Percentiles rank a stretch among this genome's conserved stretches.
Evolutionary conservation across 768 basidiomycete species (phyloP).

Genomic region (Boletus rubescentipes): DNA sequence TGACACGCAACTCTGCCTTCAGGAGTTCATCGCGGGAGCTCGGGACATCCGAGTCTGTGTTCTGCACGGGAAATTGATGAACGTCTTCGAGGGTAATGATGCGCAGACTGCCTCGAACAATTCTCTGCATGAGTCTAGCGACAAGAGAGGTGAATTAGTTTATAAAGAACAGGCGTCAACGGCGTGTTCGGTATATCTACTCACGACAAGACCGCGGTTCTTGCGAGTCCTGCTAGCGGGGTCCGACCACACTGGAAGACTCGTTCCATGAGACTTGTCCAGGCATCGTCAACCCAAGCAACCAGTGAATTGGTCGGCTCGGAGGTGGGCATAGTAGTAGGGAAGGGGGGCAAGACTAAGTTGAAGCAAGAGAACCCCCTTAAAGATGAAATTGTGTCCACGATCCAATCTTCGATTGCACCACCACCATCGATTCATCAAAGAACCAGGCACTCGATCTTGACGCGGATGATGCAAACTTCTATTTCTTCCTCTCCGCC

Average conservation of each 20-base stretch:
- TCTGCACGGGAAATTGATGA: not conserved
- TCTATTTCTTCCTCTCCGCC: no score
- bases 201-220: not conserved
- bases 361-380: no score
- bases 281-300: conserved; percentile 11
- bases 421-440: no score
- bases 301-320: not conserved
- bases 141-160: not conserved
- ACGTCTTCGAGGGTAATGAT: not conserved
- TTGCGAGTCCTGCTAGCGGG: not conserved
- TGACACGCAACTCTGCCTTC: not conserved
- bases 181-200: not conserved
- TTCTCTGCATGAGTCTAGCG: not conserved
- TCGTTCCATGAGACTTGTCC: conserved; percentile 42
- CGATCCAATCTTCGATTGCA: no score
- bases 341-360: no score
- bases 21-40: not conserved
- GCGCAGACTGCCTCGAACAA: not conserved
- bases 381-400: no score
- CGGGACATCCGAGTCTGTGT: not conserved
- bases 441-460: no score
- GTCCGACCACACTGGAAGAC: conserved; percentile 9
- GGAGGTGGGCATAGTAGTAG: not conserved
- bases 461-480: no score
- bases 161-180: not conserved